These are phyloP conservation scores for Cladosporium sp. DNA, from an alignment of 2,329 filamentous ascomycete species.

Conservation along the genomic window DNA sequence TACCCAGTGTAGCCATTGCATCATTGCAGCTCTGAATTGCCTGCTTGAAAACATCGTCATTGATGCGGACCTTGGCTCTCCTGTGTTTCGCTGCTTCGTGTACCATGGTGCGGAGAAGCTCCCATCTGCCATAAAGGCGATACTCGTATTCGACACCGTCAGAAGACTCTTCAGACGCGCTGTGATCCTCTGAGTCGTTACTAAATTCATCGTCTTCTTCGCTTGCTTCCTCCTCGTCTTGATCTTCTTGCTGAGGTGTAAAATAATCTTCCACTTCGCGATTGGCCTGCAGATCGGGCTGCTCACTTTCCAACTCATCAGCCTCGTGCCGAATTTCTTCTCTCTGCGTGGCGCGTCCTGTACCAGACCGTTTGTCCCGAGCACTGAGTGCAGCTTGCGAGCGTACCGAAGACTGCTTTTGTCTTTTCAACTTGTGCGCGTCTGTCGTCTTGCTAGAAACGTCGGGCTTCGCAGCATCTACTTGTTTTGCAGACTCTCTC, in stretches of 20 bases:
- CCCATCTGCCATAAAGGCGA: slow-evolving; percentile 11
- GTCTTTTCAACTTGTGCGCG: background rate
- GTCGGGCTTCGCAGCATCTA: background rate
- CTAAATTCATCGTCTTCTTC: background rate
- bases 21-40: background rate
- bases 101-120: background rate
- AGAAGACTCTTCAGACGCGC: no score
- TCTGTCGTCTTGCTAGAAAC: no score
- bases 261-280: background rate
- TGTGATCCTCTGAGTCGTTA: background rate
- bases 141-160: background rate
- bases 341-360: no score
- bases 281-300: no score
- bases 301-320: no score
- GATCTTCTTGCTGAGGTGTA: background rate
- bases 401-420: background rate
- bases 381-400: background rate
- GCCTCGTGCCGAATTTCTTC: no score
- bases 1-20: background rate
- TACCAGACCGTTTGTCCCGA: no score
- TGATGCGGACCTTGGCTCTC: background rate
- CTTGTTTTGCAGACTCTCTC: background rate
- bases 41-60: background rate
- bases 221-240: background rate
- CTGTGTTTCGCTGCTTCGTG: background rate